Percentiles rank a stretch among this genome's conserved stretches.
These are phyloP conservation scores for Trichocladium uniseriatum DNA, from an alignment of 495 filamentous ascomycete genomes.

Conservation along the genomic window DNA sequence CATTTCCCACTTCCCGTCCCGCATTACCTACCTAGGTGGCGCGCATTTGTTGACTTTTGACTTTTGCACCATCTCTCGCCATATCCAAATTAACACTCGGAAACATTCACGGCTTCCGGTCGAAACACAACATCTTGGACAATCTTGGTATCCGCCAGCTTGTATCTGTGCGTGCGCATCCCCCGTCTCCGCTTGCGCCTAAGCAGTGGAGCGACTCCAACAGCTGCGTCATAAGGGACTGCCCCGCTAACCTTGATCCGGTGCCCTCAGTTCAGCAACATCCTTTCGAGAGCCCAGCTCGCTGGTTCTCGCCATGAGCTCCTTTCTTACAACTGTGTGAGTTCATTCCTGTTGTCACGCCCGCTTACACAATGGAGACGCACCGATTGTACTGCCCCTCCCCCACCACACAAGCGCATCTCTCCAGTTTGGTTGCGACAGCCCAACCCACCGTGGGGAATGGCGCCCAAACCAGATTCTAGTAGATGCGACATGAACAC, in stretches of 20 bases:
- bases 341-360: constrained; percentile 10
- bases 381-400: constrained; percentile 6
- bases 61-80: background rate
- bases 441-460: constrained; percentile 5
- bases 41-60: constrained; percentile 5
- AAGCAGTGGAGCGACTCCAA: constrained; percentile 7
- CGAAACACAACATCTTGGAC: background rate
- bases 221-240: constrained; percentile 15
- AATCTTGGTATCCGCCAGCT: constrained; percentile 2
- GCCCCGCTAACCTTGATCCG: constrained; percentile 23
- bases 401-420: constrained; percentile 6
- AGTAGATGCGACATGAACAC: constrained; percentile 24
- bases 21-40: background rate
- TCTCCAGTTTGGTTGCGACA: background rate
- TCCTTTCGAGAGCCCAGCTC: constrained; percentile 6
- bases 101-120: background rate
- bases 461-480: background rate
- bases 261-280: constrained; percentile 19
- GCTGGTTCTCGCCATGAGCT: constrained; percentile 23
- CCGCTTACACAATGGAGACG: background rate
- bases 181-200: constrained; percentile 7
- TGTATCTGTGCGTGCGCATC: constrained; percentile 2
- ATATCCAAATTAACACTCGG: background rate
- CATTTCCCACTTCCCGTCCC: background rate
- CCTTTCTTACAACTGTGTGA: constrained; percentile 32